Base-by-base conservation (phyloP, 192 early-diverging fungal genomes). In the Phycomyces nitens region DNA sequence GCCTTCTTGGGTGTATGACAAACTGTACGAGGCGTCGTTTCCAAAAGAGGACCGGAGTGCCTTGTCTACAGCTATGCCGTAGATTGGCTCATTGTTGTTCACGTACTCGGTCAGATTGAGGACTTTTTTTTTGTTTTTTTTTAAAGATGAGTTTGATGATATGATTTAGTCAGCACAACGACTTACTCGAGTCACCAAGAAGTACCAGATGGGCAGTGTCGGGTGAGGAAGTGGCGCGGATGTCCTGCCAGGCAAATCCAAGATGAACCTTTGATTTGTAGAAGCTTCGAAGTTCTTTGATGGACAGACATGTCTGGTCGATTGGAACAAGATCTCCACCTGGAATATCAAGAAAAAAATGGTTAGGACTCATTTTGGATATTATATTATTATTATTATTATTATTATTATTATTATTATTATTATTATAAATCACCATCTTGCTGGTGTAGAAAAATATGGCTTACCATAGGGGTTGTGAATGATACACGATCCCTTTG, bases 401-500 rank as follows among this genome's bases (percentile, higher is more conserved):
- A 34, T 34, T 5, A n/a, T n/a, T n/a, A n/a, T n/a, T 2, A 34
- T 5, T 5, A 34, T 34, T 2, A 2, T 2, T 34, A 34, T 34
- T 5, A 34, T 5, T 34, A 34, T 34, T 5, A n/a, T n/a, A n/a
- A n/a, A n/a, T n/a, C n/a, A n/a, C n/a, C n/a, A n/a, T 5, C 29
- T 34, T 34, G 29, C 29, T 34, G 29, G 29, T 34, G 29, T 34
- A 34, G 29, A 34, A 34, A 34, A n/a, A n/a, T n/a, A n/a, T n/a
- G n/a, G n/a, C n/a, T n/a, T 60, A 71, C 74, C 74, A 60, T 62
- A 71, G 10, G 69, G 65, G 55, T 62, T 62, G 7, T 42, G 38
- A 21, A 71, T 42, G 12, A 38, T 41, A 24, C 74, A 76, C 39
- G 23, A 23, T n/a, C 67, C 63, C 10, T 60, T 41, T 21, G 72